Evolutionary conservation across 306 rosid species (phyloP), one percentile per base, ranked within the genome.

Genomic region (Medicago ruthenica): DNA sequence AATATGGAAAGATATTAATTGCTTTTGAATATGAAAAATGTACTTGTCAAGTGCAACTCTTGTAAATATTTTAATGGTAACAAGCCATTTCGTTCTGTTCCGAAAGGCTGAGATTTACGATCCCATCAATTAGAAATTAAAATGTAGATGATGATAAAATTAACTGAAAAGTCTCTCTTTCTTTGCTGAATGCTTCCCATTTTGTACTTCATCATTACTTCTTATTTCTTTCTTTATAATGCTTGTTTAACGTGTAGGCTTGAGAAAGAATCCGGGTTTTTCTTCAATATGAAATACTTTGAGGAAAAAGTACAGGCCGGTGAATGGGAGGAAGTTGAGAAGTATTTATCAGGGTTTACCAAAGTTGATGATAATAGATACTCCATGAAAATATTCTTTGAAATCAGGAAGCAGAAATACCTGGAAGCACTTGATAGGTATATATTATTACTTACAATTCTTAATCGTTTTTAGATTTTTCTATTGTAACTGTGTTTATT

Each of bases 341-440:
- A 88, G 89, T 93, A 93, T 77, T 82, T 93, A 40, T 58, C 92
- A 16, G 98, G 98, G 67, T 93, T 83, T 80, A 91, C 98, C 37
- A 93, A 89, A 89, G 90, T 88, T 20, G 95, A 91, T 78, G 97
- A 93, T 80, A 93, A 93, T 85, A 83, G 96, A 89, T 88, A 90
- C 86, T 93, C 98, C 6, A 86, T 91, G 91, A 93, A 93, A 86
- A 86, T 91, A 77, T 89, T 93, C 79, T 93, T 91, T 74, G 98
- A 93, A 78, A 86, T 93, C 80, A 85, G 93, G 83, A 93, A 93
- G 88, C 98, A 93, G 77, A 93, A 93, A 76, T 93, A 91, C 81
- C 92, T 93, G 15, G 97, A 93, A 91, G 98, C 97, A 40, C 97
- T 93, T 39, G 98, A 93, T 88, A 83, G 93, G 98, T 93, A 91